A percentile compares a stretch with the other conserved stretches of the same genome.
Conservation (phyloP, 768 basidiomycete genomes). For the Amanita pallidorosea region DNA sequence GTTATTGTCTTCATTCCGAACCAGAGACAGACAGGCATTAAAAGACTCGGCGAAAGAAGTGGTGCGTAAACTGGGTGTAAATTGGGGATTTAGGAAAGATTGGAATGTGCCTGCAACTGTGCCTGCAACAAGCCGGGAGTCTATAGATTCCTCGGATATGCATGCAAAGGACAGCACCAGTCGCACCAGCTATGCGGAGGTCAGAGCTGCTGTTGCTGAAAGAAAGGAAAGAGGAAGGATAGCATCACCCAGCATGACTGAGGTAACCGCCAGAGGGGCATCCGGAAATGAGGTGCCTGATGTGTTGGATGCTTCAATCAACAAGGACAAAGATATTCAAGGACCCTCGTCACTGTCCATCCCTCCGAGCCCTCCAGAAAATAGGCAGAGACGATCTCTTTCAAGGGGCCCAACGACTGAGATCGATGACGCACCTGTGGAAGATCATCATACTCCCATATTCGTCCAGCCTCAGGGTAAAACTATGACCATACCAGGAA, state of each 20-base stretch:
- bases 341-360: constrained; percentile 13
- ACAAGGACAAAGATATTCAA: constrained; percentile 2
- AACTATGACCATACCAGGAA: constrained; percentile 82
- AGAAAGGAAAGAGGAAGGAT: constrained; percentile 38
- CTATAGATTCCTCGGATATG: constrained; percentile 11
- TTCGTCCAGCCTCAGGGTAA: constrained; percentile 71
- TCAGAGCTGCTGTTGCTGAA: constrained; percentile 67
- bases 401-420: constrained; percentile 21
- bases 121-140: constrained; percentile 8
- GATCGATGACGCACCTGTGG: constrained; percentile 14
- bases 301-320: not conserved
- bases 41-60: constrained; percentile 80
- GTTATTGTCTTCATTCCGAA: constrained; percentile 72
- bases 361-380: not conserved
- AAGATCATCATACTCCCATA: constrained; percentile 34
- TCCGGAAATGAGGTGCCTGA: not conserved
- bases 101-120: constrained; percentile 13
- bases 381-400: not conserved
- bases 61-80: constrained; percentile 87
- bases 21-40: constrained; percentile 81
- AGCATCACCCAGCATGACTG: not conserved
- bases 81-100: constrained; percentile 63
- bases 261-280: constrained; percentile 5
- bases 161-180: constrained; percentile 18
- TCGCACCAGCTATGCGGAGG: constrained; percentile 59